A percentile compares a stretch with the other conserved stretches of the same genome.
Conservation (phyloP, 2,329 filamentous ascomycete genomes). For the Nemania diffusa region DNA sequence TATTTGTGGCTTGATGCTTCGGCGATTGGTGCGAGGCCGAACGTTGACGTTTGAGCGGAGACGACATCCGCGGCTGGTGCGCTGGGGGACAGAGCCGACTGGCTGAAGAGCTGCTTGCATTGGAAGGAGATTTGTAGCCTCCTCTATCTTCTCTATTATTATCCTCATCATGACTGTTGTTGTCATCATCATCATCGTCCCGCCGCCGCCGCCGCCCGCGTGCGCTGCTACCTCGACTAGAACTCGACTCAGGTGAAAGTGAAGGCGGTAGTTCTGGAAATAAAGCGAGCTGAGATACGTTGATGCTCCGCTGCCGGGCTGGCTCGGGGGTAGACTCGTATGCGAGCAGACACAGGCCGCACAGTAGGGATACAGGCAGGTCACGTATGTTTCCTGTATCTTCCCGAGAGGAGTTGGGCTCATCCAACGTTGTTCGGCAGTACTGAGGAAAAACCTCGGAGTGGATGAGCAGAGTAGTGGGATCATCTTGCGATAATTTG, state of each 20-base stretch:
- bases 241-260: conserved; percentile 1
- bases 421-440: not conserved
- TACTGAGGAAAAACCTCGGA: not conserved
- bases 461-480: not conserved
- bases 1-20: not conserved
- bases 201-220: not conserved
- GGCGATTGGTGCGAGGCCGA: not conserved
- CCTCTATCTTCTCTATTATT: not conserved
- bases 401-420: not conserved
- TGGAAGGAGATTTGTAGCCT: not conserved
- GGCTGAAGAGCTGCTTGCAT: not conserved
- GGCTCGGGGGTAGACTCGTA: not conserved
- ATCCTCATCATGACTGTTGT: not conserved
- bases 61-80: not conserved
- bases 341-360: not conserved
- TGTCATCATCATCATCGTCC: not conserved
- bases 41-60: not conserved
- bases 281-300: not conserved
- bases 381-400: not conserved
- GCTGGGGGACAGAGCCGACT: not conserved
- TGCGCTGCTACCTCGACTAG: not conserved
- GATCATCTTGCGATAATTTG: not conserved
- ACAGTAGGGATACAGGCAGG: not conserved
- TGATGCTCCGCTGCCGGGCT: not conserved
- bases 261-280: not conserved